These are phyloP conservation scores for Aspergillus cristatus DNA, from an alignment of 495 filamentous ascomycete genomes.

Conservation along the genomic window DNA sequence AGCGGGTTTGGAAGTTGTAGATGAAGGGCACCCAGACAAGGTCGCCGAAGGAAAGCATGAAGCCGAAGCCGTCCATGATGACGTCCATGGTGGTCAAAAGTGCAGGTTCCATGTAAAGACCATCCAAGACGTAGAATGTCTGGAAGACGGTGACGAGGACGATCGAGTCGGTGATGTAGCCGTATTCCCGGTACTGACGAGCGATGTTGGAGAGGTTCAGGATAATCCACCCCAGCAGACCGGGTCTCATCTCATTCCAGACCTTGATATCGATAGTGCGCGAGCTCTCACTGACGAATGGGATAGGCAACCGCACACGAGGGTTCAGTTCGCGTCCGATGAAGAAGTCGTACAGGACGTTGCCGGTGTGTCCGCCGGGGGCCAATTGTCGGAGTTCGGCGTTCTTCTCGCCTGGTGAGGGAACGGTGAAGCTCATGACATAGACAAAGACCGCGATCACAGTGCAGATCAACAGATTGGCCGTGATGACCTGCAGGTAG, in stretches of 20 bases:
- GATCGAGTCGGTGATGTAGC: conserved; percentile 81
- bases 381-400: conserved; percentile 67
- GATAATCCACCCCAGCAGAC: conserved; percentile 82
- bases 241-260: conserved; percentile 84
- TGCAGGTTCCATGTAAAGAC: conserved; percentile 81
- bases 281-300: conserved; percentile 45
- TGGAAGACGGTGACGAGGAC: conserved; percentile 73
- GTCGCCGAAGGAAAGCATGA: conserved; percentile 95
- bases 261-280: conserved; percentile 79
- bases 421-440: conserved; percentile 68
- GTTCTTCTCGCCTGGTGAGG: conserved; percentile 48
- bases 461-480: conserved; percentile 67
- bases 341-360: conserved; percentile 90
- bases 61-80: conserved; percentile 89
- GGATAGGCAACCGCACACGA: conserved; percentile 64
- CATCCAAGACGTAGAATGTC: conserved; percentile 75
- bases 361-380: conserved; percentile 72
- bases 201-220: conserved; percentile 78
- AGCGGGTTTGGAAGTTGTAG: conserved; percentile 81
- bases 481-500: conserved; percentile 74
- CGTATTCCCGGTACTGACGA: conserved; percentile 77
- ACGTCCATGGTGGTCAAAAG: conserved; percentile 96
- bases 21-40: conserved; percentile 89
- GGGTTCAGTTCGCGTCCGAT: conserved; percentile 97
- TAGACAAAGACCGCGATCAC: conserved; percentile 68